Conservation (phyloP, 805 yeast genomes). For the Cyberlindnera amylophila region DNA sequence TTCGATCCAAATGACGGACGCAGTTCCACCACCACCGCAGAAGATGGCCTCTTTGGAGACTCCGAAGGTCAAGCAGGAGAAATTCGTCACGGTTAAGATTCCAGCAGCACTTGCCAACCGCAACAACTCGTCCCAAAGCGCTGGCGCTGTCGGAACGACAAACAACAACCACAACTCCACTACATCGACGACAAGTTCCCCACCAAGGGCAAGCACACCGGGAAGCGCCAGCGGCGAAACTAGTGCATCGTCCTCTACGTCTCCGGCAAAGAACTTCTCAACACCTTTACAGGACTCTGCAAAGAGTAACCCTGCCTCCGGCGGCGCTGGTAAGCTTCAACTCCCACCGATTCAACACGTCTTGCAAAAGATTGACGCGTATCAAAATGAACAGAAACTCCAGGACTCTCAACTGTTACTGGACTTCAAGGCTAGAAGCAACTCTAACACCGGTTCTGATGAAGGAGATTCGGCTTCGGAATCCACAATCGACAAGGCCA, state of each 20-base stretch:
- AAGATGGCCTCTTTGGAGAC: no score
- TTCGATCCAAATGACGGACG: background rate
- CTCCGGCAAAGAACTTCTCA: background rate
- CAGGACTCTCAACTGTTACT: conserved; percentile 28
- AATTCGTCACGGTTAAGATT: background rate
- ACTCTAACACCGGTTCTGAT: conserved; percentile 2
- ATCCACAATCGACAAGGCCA: background rate
- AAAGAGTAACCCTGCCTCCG: background rate
- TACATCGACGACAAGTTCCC: no score
- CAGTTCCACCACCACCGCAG: background rate
- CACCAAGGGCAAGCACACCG: no score
- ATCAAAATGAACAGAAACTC: conserved; percentile 27
- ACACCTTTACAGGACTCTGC: background rate
- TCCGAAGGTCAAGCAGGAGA: no score
- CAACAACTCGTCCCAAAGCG: background rate
- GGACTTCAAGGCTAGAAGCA: conserved; percentile 21
- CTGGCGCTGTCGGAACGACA: background rate
- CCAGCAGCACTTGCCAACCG: background rate
- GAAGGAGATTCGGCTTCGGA: background rate
- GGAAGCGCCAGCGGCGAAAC: background rate
- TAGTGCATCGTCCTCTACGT: background rate
- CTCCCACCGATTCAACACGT: conserved; percentile 27
- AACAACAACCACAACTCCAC: no score
- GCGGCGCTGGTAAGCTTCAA: conserved; percentile 1
- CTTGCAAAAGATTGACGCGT: conserved; percentile 24